A percentile compares a stretch with the other conserved stretches of the same genome.
These are phyloP conservation scores for Alternaria consortialis DNA, from an alignment of 2,329 filamentous ascomycete species.

Conservation along the genomic window DNA sequence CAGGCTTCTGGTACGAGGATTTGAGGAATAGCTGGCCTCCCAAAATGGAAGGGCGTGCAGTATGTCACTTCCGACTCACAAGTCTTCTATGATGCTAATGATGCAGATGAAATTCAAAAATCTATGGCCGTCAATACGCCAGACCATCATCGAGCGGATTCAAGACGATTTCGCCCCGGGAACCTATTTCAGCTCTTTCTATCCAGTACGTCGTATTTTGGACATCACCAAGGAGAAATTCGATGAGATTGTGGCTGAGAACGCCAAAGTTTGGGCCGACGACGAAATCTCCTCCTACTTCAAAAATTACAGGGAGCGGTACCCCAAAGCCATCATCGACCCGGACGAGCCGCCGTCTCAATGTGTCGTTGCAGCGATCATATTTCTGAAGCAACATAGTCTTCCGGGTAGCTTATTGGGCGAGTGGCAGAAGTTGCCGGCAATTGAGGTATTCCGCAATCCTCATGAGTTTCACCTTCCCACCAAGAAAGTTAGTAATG, in stretches of 20 bases:
- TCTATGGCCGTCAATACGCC: constrained; percentile 28
- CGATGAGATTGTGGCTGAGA: constrained; percentile 16
- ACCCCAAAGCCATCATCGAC: constrained; percentile 23
- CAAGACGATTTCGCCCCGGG: constrained; percentile 7
- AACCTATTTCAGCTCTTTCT: constrained; percentile 11
- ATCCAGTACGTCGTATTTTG: constrained; percentile 23
- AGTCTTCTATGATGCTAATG: background rate
- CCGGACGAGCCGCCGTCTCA: constrained; percentile 26
- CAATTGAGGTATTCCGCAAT: constrained; percentile 17
- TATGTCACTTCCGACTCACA: background rate
- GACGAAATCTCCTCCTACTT: constrained; percentile 22
- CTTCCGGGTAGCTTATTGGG: constrained; percentile 28
- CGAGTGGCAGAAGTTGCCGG: constrained; percentile 22
- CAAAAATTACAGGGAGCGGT: constrained; percentile 8
- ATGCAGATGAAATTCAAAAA: constrained; percentile 23
- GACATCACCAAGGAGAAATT: constrained; percentile 12
- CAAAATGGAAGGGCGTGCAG: background rate
- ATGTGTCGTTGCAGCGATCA: constrained; percentile 21
- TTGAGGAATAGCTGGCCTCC: constrained; percentile 8
- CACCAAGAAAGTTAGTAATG: constrained; percentile 4
- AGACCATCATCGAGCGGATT: constrained; percentile 31
- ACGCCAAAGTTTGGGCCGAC: constrained; percentile 9
- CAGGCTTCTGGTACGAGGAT: constrained; percentile 19
- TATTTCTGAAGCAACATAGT: constrained; percentile 26
- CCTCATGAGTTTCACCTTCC: background rate